Base-by-base conservation (phyloP, 306 rosid species). In the Cicer bijugum region DNA sequence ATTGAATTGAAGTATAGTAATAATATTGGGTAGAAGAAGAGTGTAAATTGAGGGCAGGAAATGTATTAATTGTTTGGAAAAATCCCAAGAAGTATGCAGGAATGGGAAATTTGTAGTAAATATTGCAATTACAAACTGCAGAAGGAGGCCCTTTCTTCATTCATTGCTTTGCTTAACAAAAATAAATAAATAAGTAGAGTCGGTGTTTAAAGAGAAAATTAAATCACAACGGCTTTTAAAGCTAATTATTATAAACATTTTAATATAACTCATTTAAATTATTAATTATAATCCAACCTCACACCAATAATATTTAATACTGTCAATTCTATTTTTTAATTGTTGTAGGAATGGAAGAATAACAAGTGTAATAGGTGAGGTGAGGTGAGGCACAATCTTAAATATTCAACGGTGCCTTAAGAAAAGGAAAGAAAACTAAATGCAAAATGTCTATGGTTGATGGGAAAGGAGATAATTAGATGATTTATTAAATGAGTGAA, bases 31-130 rank as follows among this genome's bases (percentile, higher is more conserved):
- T 84, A 80, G 97, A 88, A 90, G 90, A 80, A 85, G 91, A 84
- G 86, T 86, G 92, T 90, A 86, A 88, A 87, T 88, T 92, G 92
- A 82, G 88, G 92, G 79, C 89, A 83, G 87, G 88, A 92, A 88
- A 88, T 80, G 94, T 84, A 90, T 92, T 92, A 88, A 90, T 85
- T 75, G 91, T 81, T 20, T 78, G 85, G 78, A 82, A 92, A 92
- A 85, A 88, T 84, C 86, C 81, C 90, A 85, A 81, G 82, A 85
- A 78, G 81, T 78, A 84, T 85, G 90, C 85, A 86, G 84, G 88
- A 86, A 86, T 79, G 57, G 88, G 95, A 90, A 90, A 88, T 79
- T 84, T 78, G 94, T 66, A 87, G 91, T 92, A 84, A 92, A 86
- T 88, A 87, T 87, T 78, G 86, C 88, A 83, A 84, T 85, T 86